Percentiles rank a stretch among this genome's conserved stretches.
Evolutionary conservation across 2,329 filamentous ascomycete genomes (phyloP).

Genomic region (Fusarium sp.): DNA sequence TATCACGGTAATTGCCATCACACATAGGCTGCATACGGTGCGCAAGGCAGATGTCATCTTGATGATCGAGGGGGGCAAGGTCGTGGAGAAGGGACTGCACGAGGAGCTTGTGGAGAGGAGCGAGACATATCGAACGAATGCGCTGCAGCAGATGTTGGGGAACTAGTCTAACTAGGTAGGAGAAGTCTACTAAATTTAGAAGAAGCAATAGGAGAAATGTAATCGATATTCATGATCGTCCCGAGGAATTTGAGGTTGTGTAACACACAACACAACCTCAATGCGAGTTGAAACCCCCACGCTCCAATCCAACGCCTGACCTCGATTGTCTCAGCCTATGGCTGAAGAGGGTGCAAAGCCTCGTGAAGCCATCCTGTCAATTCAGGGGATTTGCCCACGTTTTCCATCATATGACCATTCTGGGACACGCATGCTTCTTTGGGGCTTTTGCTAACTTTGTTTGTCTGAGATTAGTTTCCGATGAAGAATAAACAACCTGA

Average conservation of each 20-base stretch:
- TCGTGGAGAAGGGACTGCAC: conserved; percentile 64
- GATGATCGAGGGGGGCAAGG: conserved; percentile 63
- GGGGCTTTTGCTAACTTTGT: background rate
- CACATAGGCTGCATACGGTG: conserved; percentile 67
- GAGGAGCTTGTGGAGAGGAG: conserved; percentile 64
- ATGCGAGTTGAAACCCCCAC: conserved; percentile 7
- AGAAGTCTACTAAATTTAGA: background rate
- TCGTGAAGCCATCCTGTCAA: conserved; percentile 33
- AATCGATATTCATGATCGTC: background rate
- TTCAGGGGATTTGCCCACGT: conserved; percentile 41
- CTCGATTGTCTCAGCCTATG: conserved; percentile 33
- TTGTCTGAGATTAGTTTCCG: background rate
- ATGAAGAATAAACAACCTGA: conserved; percentile 20
- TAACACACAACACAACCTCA: too few relatives aligned
- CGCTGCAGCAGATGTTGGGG: conserved; percentile 61
- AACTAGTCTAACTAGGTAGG: conserved; percentile 13
- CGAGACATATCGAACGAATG: conserved; percentile 64
- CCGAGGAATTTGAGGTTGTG: background rate
- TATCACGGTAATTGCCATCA: conserved; percentile 68
- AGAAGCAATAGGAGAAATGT: background rate
- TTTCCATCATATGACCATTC: conserved; percentile 25
- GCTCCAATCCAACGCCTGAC: conserved; percentile 21
- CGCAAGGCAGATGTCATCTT: conserved; percentile 68
- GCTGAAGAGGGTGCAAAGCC: conserved; percentile 18
- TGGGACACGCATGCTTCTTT: conserved; percentile 11